Percentiles rank a stretch among this genome's conserved stretches.
phyloP scores from a whole-genome alignment of 78 protist species.

The Monocercomonoides exilis region DNA sequence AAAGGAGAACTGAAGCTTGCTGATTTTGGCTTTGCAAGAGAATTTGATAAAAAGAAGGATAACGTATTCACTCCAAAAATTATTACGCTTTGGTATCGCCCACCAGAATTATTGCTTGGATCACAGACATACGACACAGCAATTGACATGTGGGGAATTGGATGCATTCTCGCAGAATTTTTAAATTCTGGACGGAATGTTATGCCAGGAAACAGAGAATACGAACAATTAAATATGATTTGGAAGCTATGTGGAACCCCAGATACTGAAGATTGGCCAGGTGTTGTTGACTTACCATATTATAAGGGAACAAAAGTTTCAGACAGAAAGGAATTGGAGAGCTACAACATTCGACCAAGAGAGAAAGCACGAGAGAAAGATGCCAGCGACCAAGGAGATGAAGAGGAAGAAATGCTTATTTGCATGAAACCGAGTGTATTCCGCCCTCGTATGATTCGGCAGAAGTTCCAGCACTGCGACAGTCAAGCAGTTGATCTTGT shows the following conservation, averaged over 20 bases:
- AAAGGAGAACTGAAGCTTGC: not conserved
- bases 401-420: too few relatives aligned
- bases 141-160: not conserved
- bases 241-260: not conserved
- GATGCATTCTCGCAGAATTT: conserved; percentile 11
- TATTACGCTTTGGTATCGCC: not conserved
- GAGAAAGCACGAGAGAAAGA: too few relatives aligned
- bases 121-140: not conserved
- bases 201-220: not conserved
- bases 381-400: too few relatives aligned
- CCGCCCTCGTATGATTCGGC: not conserved
- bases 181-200: not conserved
- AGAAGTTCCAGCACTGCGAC: not conserved
- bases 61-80: not conserved
- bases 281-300: not conserved
- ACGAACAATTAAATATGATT: not conserved
- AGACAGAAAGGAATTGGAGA: too few relatives aligned
- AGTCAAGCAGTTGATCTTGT: not conserved
- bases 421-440: too few relatives aligned
- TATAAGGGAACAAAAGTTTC: not conserved
- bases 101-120: not conserved
- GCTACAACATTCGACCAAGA: too few relatives aligned
- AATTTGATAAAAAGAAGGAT: not conserved
- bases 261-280: not conserved
- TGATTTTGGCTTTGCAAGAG: not conserved